These are phyloP conservation scores for Nemania sp. DNA, from an alignment of 2,329 filamentous ascomycete species.

Conservation along the genomic window DNA sequence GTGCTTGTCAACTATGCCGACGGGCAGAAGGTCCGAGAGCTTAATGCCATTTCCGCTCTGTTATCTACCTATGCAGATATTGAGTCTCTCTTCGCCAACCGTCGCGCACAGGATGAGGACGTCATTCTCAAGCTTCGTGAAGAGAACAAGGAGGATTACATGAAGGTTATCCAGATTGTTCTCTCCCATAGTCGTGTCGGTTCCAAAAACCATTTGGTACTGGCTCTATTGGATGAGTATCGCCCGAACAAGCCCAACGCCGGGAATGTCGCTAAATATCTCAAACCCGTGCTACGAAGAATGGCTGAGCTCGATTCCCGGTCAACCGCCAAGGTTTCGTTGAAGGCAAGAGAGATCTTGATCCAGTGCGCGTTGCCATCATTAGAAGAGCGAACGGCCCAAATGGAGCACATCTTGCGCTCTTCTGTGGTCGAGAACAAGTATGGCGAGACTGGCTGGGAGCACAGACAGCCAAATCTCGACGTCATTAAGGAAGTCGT, in stretches of 20 bases:
- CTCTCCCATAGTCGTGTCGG: slow-evolving; percentile 91
- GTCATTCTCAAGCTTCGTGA: slow-evolving; percentile 93
- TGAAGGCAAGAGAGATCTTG: slow-evolving; percentile 95
- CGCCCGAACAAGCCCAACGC: slow-evolving; percentile 90
- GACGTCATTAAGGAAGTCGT: slow-evolving; percentile 96
- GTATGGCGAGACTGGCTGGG: slow-evolving; percentile 96
- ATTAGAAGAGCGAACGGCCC: slow-evolving; percentile 87
- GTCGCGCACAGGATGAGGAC: slow-evolving; percentile 86
- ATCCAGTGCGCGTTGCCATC: slow-evolving; percentile 97
- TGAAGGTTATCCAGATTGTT: slow-evolving; percentile 82
- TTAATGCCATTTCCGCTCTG: slow-evolving; percentile 77
- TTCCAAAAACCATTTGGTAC: slow-evolving; percentile 89
- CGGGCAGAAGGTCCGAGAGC: slow-evolving; percentile 88
- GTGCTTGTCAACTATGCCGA: slow-evolving; percentile 82
- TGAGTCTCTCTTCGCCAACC: slow-evolving; percentile 84
- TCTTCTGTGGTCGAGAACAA: slow-evolving; percentile 95
- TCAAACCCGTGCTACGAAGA: slow-evolving; percentile 79
- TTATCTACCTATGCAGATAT: slow-evolving; percentile 80
- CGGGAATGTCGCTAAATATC: slow-evolving; percentile 84
- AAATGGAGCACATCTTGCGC: slow-evolving; percentile 98
- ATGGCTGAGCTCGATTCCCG: slow-evolving; percentile 88
- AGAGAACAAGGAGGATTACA: slow-evolving; percentile 90
- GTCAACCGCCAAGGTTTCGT: slow-evolving; percentile 87
- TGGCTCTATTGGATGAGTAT: slow-evolving; percentile 93
- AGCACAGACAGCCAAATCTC: slow-evolving; percentile 88